Conservation (phyloP, 148 eudicot genomes). For the Chenopodium formosanum region DNA sequence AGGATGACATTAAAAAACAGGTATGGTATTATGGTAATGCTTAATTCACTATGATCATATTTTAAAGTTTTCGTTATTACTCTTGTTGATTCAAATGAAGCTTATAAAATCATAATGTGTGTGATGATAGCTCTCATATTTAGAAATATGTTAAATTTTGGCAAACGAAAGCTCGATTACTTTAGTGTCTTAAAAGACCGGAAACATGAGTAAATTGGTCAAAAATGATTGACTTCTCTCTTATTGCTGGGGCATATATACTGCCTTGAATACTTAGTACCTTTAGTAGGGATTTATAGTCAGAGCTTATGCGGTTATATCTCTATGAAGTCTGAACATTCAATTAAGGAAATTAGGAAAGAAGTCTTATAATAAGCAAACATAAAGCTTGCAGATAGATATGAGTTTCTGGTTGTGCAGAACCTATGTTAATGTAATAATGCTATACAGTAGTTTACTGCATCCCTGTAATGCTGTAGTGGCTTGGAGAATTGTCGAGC, state of each 20-base stretch:
- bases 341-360: too few species aligned
- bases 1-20: slow-evolving; percentile 80
- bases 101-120: not conserved
- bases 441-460: too few species aligned
- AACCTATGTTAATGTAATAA: too few species aligned
- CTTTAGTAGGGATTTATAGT: not conserved
- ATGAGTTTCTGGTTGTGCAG: too few species aligned
- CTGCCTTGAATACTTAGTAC: not conserved
- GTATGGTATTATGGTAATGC: slow-evolving; percentile 31
- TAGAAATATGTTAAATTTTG: not conserved
- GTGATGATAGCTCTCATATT: not conserved
- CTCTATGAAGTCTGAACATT: too few species aligned
- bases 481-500: too few species aligned
- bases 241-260: not conserved
- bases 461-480: too few species aligned
- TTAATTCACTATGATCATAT: not conserved
- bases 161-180: not conserved
- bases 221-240: not conserved
- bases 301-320: too few species aligned
- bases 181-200: not conserved
- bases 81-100: not conserved
- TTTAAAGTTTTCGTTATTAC: not conserved
- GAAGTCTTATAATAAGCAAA: too few species aligned
- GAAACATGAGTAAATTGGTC: not conserved
- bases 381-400: too few species aligned